Percentiles rank a stretch among this genome's conserved stretches.
Conservation (phyloP, 768 basidiomycete species). For the Leucogyrophana mollusca region DNA sequence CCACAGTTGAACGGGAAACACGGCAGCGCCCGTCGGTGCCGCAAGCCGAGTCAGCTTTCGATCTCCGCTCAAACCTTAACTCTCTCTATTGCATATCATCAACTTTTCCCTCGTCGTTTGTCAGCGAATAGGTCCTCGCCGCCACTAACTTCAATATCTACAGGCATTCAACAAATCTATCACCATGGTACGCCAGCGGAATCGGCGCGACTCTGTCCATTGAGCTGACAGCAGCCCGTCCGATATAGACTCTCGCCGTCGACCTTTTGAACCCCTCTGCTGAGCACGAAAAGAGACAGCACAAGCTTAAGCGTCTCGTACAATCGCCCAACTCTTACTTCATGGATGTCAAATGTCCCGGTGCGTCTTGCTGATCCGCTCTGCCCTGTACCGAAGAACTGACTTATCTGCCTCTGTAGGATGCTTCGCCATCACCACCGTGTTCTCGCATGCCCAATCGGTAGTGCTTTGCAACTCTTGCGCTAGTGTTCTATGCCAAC, state of each 20-base stretch:
- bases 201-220: not conserved
- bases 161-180: not conserved
- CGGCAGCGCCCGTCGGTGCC: not conserved
- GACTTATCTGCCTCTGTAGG: constrained; percentile 42
- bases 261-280: constrained; percentile 96
- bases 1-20: too few species aligned
- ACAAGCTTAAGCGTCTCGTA: constrained; percentile 99
- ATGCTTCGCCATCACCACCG: constrained; percentile 93
- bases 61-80: constrained; percentile 3
- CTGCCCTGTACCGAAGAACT: not conserved
- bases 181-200: not conserved
- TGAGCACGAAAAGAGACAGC: constrained; percentile 82
- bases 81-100: not conserved
- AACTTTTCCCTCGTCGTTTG: constrained; percentile 1
- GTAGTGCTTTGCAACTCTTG: constrained; percentile 94
- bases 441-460: constrained; percentile 99
- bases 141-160: not conserved
- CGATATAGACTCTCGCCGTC: constrained; percentile 94
- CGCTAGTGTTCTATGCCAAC: constrained; percentile 94
- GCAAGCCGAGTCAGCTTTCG: constrained; percentile 11
- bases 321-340: constrained; percentile 97
- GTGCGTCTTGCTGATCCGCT: constrained; percentile 41
- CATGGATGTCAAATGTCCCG: constrained; percentile 99
- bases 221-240: constrained; percentile 72
- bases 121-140: not conserved